Conservation (phyloP, 2,329 filamentous ascomycete species). For the Penicillium sp. region DNA sequence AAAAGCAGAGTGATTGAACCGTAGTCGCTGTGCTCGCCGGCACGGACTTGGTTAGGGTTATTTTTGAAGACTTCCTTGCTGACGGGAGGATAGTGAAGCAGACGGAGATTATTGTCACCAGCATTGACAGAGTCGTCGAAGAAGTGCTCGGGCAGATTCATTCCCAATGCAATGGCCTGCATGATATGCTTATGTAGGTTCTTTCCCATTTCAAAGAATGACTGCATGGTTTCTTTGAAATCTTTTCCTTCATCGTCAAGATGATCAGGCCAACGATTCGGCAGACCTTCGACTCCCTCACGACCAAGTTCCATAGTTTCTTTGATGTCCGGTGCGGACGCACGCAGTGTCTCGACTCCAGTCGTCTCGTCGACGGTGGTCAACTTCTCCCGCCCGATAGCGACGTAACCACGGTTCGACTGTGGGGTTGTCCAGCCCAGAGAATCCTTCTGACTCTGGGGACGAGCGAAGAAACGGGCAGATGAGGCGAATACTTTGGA, state of each 20-base stretch:
- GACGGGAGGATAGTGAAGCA: slow-evolving; percentile 75
- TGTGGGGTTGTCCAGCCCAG: slow-evolving; percentile 69
- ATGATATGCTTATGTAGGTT: slow-evolving; percentile 73
- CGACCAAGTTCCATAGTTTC: slow-evolving; percentile 62
- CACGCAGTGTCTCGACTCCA: slow-evolving; percentile 59
- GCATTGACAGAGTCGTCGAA: slow-evolving; percentile 73
- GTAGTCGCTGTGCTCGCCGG: slow-evolving; percentile 73
- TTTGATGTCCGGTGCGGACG: slow-evolving; percentile 52
- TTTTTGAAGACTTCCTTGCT: slow-evolving; percentile 61
- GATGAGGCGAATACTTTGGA: slow-evolving; percentile 64
- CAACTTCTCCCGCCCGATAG: slow-evolving; percentile 69
- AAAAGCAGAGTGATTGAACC: slow-evolving; percentile 53
- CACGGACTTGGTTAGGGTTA: slow-evolving; percentile 68
- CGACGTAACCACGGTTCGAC: slow-evolving; percentile 71
- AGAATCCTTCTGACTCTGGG: slow-evolving; percentile 60
- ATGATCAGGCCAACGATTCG: slow-evolving; percentile 74
- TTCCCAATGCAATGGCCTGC: slow-evolving; percentile 78
- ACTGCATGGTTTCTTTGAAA: slow-evolving; percentile 70
- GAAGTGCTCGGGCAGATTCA: slow-evolving; percentile 67
- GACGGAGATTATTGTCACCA: slow-evolving; percentile 67
- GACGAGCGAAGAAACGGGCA: slow-evolving; percentile 67
- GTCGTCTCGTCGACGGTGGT: slow-evolving; percentile 53
- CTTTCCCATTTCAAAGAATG: slow-evolving; percentile 74
- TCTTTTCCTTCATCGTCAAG: slow-evolving; percentile 53
- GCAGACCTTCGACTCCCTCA: slow-evolving; percentile 58